Conservation (phyloP, 306 rosid species). For the Fagus crenata region DNA sequence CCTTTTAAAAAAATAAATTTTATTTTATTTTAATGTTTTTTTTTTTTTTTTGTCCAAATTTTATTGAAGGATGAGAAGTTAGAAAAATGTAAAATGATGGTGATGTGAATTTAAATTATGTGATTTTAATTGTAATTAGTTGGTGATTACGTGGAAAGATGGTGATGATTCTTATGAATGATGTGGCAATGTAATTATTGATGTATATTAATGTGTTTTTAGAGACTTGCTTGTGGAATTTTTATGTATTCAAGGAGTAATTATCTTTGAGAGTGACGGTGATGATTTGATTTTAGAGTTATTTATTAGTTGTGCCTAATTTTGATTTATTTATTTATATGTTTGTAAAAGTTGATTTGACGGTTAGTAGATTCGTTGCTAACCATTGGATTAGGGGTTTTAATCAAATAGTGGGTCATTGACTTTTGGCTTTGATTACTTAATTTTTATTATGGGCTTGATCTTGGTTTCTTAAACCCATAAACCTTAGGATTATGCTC, state of each 20-base stretch:
- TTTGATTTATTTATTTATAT: no score
- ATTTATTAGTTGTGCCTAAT: no score
- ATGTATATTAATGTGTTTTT: background rate
- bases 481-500: no score
- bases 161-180: background rate
- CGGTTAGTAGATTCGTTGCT: background rate
- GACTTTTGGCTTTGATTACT: no score
- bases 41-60: no score
- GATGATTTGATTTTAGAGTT: no score
- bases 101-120: background rate
- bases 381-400: background rate
- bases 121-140: background rate
- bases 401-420: background rate
- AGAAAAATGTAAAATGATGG: background rate
- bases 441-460: no score
- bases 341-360: background rate
- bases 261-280: background rate
- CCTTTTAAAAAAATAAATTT: no score
- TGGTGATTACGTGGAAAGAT: background rate
- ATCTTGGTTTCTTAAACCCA: no score
- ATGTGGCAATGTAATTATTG: slow-evolving; percentile 18
- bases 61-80: no score
- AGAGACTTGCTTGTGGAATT: background rate
- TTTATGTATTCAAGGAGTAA: background rate
- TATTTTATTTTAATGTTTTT: background rate